phyloP scores from a whole-genome alignment of 73 alveolate genomes.

The Paraurostyla sp. region DNA sequence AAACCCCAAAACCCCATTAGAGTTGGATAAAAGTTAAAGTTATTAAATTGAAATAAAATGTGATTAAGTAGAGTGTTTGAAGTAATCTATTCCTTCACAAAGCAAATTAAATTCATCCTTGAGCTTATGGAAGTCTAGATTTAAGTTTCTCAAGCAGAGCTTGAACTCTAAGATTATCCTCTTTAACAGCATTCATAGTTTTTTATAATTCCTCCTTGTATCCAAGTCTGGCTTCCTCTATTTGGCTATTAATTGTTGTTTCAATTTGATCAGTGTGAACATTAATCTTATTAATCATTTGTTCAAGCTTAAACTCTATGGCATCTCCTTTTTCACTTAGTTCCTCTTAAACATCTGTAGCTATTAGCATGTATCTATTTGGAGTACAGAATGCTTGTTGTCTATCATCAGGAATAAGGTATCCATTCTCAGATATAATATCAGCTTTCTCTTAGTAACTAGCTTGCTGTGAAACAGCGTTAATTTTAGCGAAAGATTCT shows the following conservation, averaged over 20 bases:
- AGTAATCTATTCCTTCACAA: neutral
- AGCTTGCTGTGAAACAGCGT: constrained; percentile 2
- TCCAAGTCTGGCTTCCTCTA: neutral
- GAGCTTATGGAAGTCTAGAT: neutral
- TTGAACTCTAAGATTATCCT: neutral
- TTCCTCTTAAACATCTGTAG: constrained; percentile 13
- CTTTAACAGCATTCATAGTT: neutral
- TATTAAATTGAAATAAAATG: neutral
- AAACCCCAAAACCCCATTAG: constrained; percentile 27
- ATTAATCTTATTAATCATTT: neutral
- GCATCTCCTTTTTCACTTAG: constrained; percentile 25
- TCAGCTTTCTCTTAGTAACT: constrained; percentile 41
- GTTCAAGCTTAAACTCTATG: neutral
- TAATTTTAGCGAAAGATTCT: constrained; percentile 60
- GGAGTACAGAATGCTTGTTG: neutral
- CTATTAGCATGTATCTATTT: constrained; percentile 30
- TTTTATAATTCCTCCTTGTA: neutral
- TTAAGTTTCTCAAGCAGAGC: neutral
- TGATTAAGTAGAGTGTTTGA: neutral
- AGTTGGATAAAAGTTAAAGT: neutral
- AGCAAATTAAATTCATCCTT: neutral
- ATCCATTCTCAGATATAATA: constrained; percentile 36
- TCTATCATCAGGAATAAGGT: neutral
- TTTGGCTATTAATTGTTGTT: neutral
- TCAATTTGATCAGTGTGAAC: neutral